These are phyloP conservation scores for Tetrahymena elliotti DNA, from an alignment of 73 alveolate genomes.

Conservation along the genomic window DNA sequence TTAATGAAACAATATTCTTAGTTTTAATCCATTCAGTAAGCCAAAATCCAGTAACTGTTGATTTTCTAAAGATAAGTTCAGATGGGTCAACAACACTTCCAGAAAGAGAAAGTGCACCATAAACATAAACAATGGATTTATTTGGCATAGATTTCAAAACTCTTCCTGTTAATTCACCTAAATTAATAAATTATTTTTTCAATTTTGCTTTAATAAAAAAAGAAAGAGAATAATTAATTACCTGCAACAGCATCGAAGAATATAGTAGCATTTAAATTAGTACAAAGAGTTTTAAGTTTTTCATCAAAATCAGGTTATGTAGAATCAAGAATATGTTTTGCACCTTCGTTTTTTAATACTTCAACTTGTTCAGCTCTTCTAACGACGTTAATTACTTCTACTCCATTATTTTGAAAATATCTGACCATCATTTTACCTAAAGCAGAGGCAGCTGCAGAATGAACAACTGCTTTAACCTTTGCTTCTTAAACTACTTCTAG, in stretches of 20 bases:
- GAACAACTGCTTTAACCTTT: conserved; percentile 34
- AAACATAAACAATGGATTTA: conserved; percentile 28
- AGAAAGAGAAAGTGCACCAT: conserved; percentile 48
- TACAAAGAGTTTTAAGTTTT: not conserved
- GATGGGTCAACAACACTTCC: not conserved
- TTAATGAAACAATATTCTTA: conserved; percentile 12
- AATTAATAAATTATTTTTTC: not conserved
- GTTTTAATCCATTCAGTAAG: conserved; percentile 16
- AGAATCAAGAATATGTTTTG: not conserved
- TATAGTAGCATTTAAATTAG: not conserved
- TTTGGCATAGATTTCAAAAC: conserved; percentile 49
- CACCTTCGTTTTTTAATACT: conserved; percentile 1
- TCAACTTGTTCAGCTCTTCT: conserved; percentile 32
- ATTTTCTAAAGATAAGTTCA: not conserved
- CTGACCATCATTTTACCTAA: conserved; percentile 10
- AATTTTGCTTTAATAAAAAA: not conserved
- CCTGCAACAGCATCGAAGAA: conserved; percentile 39
- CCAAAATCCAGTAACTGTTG: conserved; percentile 10
- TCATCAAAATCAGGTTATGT: not conserved
- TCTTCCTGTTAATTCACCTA: conserved; percentile 55
- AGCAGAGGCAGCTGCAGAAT: conserved; percentile 27
- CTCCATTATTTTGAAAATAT: not conserved
- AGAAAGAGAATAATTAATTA: not conserved
- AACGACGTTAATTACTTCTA: conserved; percentile 12
- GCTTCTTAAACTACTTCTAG: conserved; percentile 16